These are phyloP conservation scores for Exutisphaerella laricina DNA, from an alignment of 2,329 filamentous ascomycete species.

Conservation along the genomic window DNA sequence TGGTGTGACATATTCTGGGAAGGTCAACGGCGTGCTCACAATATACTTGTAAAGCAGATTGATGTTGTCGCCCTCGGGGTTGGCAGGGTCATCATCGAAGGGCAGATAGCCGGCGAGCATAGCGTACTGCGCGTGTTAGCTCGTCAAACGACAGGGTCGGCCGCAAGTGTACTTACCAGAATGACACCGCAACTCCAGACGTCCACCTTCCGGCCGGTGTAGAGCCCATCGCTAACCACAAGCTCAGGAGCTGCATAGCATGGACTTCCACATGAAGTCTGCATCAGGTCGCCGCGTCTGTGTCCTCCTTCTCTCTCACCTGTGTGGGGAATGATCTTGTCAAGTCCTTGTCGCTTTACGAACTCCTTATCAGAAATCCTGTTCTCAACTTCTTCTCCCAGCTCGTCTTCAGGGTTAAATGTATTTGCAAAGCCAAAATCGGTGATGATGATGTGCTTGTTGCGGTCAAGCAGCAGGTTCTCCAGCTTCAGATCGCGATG, in stretches of 20 bases:
- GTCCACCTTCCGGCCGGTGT: conserved; percentile 95
- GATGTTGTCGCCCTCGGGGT: conserved; percentile 98
- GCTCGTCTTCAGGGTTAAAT: conserved; percentile 81
- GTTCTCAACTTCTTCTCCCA: conserved; percentile 84
- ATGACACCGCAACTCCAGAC: conserved; percentile 99
- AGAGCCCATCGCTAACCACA: conserved; percentile 93
- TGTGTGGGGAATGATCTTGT: conserved; percentile 58
- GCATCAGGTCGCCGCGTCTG: conserved; percentile 91
- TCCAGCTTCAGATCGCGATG: conserved; percentile 96
- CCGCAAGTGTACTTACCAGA: conserved; percentile 59
- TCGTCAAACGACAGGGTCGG: not conserved
- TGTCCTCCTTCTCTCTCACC: conserved; percentile 52
- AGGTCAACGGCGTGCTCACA: conserved; percentile 91
- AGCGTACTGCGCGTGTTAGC: conserved; percentile 64
- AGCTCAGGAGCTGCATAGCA: conserved; percentile 97
- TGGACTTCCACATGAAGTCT: conserved; percentile 95
- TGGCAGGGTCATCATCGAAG: conserved; percentile 96
- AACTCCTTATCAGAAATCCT: conserved; percentile 81
- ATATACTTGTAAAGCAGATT: conserved; percentile 99
- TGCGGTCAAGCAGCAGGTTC: conserved; percentile 88
- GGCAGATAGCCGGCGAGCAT: conserved; percentile 98
- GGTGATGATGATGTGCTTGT: conserved; percentile 98
- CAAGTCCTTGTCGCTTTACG: conserved; percentile 79
- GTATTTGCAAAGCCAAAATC: conserved; percentile 99
- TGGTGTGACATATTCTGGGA: conserved; percentile 97